phyloP scores from a whole-genome alignment of 202 grass and related monocot species.

The Bolboschoenoplectus hybrid region DNA sequence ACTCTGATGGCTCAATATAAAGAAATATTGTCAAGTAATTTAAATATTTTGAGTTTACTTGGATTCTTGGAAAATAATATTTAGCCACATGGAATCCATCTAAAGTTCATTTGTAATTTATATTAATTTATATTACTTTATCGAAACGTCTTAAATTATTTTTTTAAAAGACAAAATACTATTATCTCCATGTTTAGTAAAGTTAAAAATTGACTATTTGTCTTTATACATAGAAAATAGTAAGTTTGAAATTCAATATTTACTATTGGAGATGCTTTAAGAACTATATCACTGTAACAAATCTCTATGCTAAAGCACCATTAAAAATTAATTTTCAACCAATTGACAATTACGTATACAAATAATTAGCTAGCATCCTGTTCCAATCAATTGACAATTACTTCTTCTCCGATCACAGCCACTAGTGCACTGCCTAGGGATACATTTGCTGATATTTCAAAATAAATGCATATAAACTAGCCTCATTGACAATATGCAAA shows the following conservation, averaged over 20 bases:
- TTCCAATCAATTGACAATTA: not conserved
- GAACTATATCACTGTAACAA: not conserved
- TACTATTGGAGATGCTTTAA: not conserved
- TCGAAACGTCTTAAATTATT: no score
- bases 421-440: not conserved
- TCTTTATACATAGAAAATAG: not conserved
- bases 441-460: not conserved
- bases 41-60: not conserved
- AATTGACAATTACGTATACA: not conserved
- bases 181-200: not conserved
- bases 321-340: not conserved
- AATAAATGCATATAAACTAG: not conserved
- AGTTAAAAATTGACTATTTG: not conserved
- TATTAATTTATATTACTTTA: no score
- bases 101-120: no score
- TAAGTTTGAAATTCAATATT: not conserved
- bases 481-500: not conserved
- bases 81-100: no score
- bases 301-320: not conserved
- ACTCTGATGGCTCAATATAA: not conserved
- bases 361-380: not conserved
- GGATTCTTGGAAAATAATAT: no score
- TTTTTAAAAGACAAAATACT: no score
- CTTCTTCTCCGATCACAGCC: not conserved
- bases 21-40: not conserved